A percentile compares a stretch with the other conserved stretches of the same genome.
These are phyloP conservation scores for Penicillium cinerascens DNA, from an alignment of 495 filamentous ascomycete species.

Conservation along the genomic window DNA sequence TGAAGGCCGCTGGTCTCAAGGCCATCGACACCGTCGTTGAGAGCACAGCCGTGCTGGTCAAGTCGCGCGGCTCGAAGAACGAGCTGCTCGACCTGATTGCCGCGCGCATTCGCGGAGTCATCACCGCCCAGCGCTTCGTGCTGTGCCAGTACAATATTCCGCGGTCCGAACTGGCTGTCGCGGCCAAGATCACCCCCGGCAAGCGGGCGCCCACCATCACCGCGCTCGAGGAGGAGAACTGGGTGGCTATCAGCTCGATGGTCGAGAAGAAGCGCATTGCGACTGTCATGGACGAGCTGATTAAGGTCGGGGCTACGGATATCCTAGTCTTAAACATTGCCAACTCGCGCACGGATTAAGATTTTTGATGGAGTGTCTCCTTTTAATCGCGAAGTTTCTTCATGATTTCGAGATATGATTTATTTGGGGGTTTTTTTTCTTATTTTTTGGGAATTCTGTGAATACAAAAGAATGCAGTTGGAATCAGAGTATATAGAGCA, in stretches of 20 bases:
- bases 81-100: constrained; percentile 76
- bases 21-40: constrained; percentile 91
- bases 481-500: constrained; percentile 20
- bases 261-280: constrained; percentile 89
- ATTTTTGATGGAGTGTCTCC: constrained; percentile 7
- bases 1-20: constrained; percentile 95
- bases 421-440: constrained; percentile 6
- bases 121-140: constrained; percentile 91
- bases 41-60: constrained; percentile 84
- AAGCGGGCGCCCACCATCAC: constrained; percentile 93
- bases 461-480: constrained; percentile 7
- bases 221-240: constrained; percentile 78
- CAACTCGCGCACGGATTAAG: constrained; percentile 66
- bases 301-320: constrained; percentile 74
- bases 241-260: constrained; percentile 93
- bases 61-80: constrained; percentile 82
- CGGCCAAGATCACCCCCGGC: constrained; percentile 82
- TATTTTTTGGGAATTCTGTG: constrained; percentile 7
- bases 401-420: not conserved
- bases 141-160: constrained; percentile 95
- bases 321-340: constrained; percentile 84
- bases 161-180: constrained; percentile 59
- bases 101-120: constrained; percentile 83
- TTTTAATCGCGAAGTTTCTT: not conserved
- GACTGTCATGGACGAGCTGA: constrained; percentile 85